A percentile compares a stretch with the other conserved stretches of the same genome.
Evolutionary conservation across 768 basidiomycete genomes (phyloP).

Genomic region (Russula sp.): DNA sequence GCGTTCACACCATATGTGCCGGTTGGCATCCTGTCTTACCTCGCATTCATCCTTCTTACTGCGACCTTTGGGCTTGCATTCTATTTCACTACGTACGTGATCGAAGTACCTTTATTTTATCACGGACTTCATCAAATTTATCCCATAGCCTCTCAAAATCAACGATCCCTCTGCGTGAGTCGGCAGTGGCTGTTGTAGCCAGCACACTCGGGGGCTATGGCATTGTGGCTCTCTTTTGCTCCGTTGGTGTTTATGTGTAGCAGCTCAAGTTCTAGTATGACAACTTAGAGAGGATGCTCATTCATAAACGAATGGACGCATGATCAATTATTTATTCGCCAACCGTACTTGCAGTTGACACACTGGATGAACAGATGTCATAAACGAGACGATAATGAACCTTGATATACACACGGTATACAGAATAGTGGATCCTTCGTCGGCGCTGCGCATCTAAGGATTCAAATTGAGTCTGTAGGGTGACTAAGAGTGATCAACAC

Average conservation of each 20-base stretch:
- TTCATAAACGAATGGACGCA: neutral
- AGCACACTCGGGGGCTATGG: constrained; percentile 85
- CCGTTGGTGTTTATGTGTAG: constrained; percentile 79
- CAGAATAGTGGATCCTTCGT: constrained; percentile 92
- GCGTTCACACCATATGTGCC: constrained; percentile 70
- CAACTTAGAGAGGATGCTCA: neutral
- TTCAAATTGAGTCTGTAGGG: neutral
- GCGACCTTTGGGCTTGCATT: constrained; percentile 83
- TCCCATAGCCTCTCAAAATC: constrained; percentile 69
- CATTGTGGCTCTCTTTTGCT: constrained; percentile 85
- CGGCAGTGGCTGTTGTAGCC: constrained; percentile 65
- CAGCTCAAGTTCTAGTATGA: constrained; percentile 37
- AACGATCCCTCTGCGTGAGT: constrained; percentile 61
- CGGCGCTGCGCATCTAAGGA: constrained; percentile 77
- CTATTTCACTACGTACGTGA: constrained; percentile 81
- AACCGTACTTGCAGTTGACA: constrained; percentile 70
- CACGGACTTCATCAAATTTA: constrained; percentile 11
- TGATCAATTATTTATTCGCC: constrained; percentile 73
- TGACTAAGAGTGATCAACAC: constrained; percentile 29
- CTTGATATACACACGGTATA: constrained; percentile 69
- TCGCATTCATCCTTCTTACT: constrained; percentile 70
- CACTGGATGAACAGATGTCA: constrained; percentile 48
- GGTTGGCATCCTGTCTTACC: constrained; percentile 63
- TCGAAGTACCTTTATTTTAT: constrained; percentile 10
- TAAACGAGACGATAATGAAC: constrained; percentile 24